Conservation (phyloP, 2,329 filamentous ascomycete species). For the Akanthomyces dipterigenus region DNA sequence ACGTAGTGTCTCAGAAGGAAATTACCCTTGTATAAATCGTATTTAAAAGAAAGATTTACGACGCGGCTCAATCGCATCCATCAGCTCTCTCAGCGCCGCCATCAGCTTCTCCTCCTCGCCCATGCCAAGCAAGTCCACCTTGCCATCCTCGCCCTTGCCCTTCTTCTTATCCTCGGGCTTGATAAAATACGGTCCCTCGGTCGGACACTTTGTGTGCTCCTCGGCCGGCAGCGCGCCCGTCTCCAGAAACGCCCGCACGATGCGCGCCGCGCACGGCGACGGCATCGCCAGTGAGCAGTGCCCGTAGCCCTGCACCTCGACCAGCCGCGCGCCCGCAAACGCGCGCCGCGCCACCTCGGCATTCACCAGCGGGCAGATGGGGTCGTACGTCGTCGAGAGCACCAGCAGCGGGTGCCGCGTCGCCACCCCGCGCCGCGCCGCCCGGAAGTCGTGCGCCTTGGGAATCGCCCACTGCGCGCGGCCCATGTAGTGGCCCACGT, state of each 20-base stretch:
- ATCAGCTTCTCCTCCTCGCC: not conserved
- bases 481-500: slow-evolving; percentile 23
- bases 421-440: slow-evolving; percentile 23
- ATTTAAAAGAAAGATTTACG: not conserved
- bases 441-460: slow-evolving; percentile 23
- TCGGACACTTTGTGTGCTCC: slow-evolving; percentile 28
- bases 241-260: slow-evolving; percentile 30
- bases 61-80: not conserved
- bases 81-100: slow-evolving; percentile 8
- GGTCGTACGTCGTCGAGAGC: slow-evolving; percentile 30
- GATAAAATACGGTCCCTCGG: slow-evolving; percentile 32
- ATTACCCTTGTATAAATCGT: not conserved
- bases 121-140: not conserved
- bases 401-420: slow-evolving; percentile 28
- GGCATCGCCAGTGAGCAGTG: slow-evolving; percentile 34
- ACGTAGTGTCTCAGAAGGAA: too few species aligned
- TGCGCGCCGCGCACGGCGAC: slow-evolving; percentile 29
- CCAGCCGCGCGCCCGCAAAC: slow-evolving; percentile 31
- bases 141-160: not conserved
- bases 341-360: slow-evolving; percentile 28
- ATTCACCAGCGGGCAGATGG: slow-evolving; percentile 44
- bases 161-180: slow-evolving; percentile 19
- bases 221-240: slow-evolving; percentile 31
- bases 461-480: slow-evolving; percentile 25
- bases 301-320: slow-evolving; percentile 37